Conservation (phyloP, 805 yeast species). For the Soucietia sequanensis region DNA sequence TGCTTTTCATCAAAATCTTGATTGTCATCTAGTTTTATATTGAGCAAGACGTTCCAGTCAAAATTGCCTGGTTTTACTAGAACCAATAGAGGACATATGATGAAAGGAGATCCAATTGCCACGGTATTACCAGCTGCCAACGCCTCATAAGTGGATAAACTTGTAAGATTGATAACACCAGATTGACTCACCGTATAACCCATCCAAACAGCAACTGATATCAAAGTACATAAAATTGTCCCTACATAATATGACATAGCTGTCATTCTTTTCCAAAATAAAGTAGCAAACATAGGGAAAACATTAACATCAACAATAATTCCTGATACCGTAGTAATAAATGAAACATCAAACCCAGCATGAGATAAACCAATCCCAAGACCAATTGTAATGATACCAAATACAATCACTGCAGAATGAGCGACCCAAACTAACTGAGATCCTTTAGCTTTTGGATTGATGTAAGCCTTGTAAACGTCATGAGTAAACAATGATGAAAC, state of each 20-base stretch:
- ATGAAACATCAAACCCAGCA: constrained; percentile 43
- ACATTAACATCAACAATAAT: constrained; percentile 1
- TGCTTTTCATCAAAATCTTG: constrained; percentile 25
- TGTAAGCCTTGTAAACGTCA: constrained; percentile 78
- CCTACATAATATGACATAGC: background rate
- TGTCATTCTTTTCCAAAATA: constrained; percentile 1
- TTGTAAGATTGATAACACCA: constrained; percentile 9
- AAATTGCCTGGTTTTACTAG: constrained; percentile 11
- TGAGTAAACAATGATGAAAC: constrained; percentile 83
- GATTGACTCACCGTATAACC: constrained; percentile 12
- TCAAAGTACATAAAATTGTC: background rate
- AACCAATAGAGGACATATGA: constrained; percentile 9
- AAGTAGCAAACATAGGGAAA: background rate
- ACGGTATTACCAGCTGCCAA: constrained; percentile 14
- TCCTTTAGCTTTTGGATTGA: constrained; percentile 77
- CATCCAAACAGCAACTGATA: background rate
- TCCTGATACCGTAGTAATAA: background rate
- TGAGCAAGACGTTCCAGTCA: constrained; percentile 11
- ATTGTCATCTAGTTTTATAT: constrained; percentile 12
- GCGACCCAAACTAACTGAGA: constrained; percentile 66
- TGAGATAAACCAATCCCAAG: constrained; percentile 80
- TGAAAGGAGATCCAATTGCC: constrained; percentile 11
- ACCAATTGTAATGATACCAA: constrained; percentile 68
- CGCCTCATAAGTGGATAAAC: constrained; percentile 7
- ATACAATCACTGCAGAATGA: constrained; percentile 60